Percentiles rank a stretch among this genome's conserved stretches.
These are phyloP conservation scores for Calycina herbarum DNA, from an alignment of 2,329 filamentous ascomycete genomes.

Conservation along the genomic window DNA sequence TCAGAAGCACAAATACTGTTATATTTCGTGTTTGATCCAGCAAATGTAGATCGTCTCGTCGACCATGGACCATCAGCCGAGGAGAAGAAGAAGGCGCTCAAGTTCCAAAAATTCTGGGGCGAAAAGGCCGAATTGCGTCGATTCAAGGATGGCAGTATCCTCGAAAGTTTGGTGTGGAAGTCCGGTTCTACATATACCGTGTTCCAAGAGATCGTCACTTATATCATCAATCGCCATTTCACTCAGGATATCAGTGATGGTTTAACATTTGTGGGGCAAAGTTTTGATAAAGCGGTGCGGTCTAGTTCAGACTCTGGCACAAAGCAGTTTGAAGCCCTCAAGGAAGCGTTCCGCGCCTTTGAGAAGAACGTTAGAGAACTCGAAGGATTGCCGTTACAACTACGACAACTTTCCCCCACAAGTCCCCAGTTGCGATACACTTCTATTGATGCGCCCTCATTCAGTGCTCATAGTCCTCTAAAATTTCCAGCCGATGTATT, in stretches of 20 bases:
- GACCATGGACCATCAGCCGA: constrained; percentile 89
- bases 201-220: constrained; percentile 75
- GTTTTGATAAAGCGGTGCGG: constrained; percentile 45
- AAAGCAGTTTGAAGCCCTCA: constrained; percentile 59
- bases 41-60: constrained; percentile 71
- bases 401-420: constrained; percentile 76
- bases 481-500: constrained; percentile 71
- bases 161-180: constrained; percentile 89
- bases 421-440: constrained; percentile 74
- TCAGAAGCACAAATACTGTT: constrained; percentile 51
- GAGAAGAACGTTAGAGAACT: constrained; percentile 76
- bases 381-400: constrained; percentile 81
- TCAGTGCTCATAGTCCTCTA: constrained; percentile 41
- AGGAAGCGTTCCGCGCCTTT: constrained; percentile 59
- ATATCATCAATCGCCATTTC: constrained; percentile 71
- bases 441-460: constrained; percentile 56
- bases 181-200: constrained; percentile 61
- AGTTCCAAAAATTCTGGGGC: constrained; percentile 92
- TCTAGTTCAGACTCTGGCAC: constrained; percentile 38
- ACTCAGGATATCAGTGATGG: constrained; percentile 48
- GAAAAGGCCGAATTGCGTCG: constrained; percentile 88
- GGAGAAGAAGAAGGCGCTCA: constrained; percentile 76
- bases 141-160: constrained; percentile 92
- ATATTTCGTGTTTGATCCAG: constrained; percentile 70
- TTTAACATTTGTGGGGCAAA: constrained; percentile 46